Base-by-base conservation (phyloP, 2,329 filamentous ascomycete genomes). In the Alternaria viburni region DNA sequence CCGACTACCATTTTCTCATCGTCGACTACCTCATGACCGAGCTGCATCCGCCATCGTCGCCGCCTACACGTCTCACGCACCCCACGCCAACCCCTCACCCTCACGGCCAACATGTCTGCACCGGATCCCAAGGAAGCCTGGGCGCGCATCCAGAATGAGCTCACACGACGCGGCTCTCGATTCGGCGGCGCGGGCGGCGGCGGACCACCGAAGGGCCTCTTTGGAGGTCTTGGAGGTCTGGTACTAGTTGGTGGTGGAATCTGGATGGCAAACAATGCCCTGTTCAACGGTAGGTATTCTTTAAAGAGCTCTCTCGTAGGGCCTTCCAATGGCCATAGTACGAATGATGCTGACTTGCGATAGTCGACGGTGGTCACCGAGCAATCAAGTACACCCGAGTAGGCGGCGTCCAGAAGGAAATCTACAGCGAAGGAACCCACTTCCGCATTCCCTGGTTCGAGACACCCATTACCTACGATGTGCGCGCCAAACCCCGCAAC, bases 401-500 rank as follows among this genome's bases (percentile, higher is more conserved):
- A 82, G 92, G 89, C 76, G 96, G 96, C 86, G 95, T 99, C 59
- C 91, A 92, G 86, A 94, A 94, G 84, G 93, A 98, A 78, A 99
- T 99, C 81, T 99, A 97, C 85, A 87, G 76, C 74, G 96, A 99
- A 93, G 96, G 95, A 93, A 99, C 96, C 60, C 96, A 99, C 82
- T 85, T 99, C 78, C 89, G 91, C 73, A 90, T 99, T 70, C 96
- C 96, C 54, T 99, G 96, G 96, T 91, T 99, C 82, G 96, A 99
- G 84, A 97, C 94, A 5, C 93, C 96, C 55, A 89, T 99, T 81
- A 90, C 94, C 74, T 99, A 98, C 86, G 95, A 99, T 81, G 96
- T 99, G 74, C 95, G 96, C 83, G 96, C 96, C 64, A 97, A 95
- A 86, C 96, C 96, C 76, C 90, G 96, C 80, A 97, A 97, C 78